Evolutionary conservation across 371 early-diverging fungal genomes (phyloP), one percentile per base, ranked within the genome.

Genomic region (Mortierella sp.): DNA sequence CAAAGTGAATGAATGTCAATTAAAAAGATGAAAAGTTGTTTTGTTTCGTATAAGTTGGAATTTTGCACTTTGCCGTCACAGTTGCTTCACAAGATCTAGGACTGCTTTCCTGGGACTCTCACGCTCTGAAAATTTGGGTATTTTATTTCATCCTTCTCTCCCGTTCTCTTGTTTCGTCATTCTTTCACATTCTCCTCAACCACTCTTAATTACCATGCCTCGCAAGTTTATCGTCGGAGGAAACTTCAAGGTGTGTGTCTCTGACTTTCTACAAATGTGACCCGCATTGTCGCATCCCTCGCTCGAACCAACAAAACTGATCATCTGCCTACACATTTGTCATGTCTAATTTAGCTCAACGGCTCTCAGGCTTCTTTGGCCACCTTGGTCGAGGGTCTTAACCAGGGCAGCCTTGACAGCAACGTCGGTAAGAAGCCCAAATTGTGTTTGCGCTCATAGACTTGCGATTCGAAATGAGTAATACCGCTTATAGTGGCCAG

Each of bases 361-460:
- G 98, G 97, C 84, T 89, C 92, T 70, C 83, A 86, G 56, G 83
- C 87, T 62, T 86, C 91, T 59, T 88, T 92, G 85, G 89, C 93
- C 84, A 83, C 88, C 62, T 88, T 98, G 65, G 89, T 94, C 68
- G 86, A 86, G 57, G 72, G 85, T 64, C 89, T 98, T 66, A 97
- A 97, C 89, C 76, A 87, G 67, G 90, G 88, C 63, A 67, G 73
- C 43, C 75, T 90, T 49, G 75, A 85, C 66, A 56, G 76, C 54
- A 61, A 75, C 53, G 75, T 74, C 60, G 80, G 80, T 80, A 80
- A 64, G 73, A 42, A 31, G 0, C 10, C 23, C 26, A 17, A 13
- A 28, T 37, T 22, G 22, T 23, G 5, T 23, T 37, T 13, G 13
- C 1, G 19, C 13, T 13, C 45, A 43, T 43, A 13, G 45, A 43